Conservation (phyloP, 495 filamentous ascomycete species). For the Daldinia loculata region DNA sequence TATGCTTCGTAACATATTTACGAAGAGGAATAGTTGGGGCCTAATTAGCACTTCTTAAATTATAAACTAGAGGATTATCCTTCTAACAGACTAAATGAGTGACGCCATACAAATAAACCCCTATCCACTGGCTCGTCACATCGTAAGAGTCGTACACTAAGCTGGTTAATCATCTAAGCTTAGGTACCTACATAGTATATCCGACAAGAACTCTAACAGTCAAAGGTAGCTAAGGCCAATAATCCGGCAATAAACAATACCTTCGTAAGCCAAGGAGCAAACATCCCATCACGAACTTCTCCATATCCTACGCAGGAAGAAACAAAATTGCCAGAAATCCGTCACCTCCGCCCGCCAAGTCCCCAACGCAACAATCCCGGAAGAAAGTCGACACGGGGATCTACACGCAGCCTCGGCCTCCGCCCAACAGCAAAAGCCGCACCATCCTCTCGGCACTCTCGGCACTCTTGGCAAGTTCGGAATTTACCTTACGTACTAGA, state of each 20-base stretch:
- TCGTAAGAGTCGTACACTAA: neutral
- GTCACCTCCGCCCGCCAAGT: neutral
- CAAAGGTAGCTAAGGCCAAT: too few species aligned
- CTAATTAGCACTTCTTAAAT: neutral
- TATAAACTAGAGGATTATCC: neutral
- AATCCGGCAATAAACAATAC: neutral
- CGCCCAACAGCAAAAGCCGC: neutral
- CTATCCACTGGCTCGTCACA: neutral
- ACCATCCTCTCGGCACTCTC: neutral
- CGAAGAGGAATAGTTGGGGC: neutral
- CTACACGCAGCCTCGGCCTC: neutral
- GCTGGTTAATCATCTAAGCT: neutral
- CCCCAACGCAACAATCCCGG: neutral
- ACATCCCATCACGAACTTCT: neutral
- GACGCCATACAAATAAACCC: neutral
- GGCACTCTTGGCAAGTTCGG: neutral
- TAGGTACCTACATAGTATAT: neutral
- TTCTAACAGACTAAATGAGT: neutral
- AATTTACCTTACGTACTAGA: neutral
- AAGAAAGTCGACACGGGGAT: neutral
- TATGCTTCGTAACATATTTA: neutral
- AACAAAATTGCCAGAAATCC: neutral
- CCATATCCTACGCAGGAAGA: neutral
- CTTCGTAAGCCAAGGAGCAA: neutral
- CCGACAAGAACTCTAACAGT: too few species aligned